Evolutionary conservation across 2,329 filamentous ascomycete genomes (phyloP), one percentile per base, ranked within the genome.

Genomic region (Albophoma yamanashiensis): DNA sequence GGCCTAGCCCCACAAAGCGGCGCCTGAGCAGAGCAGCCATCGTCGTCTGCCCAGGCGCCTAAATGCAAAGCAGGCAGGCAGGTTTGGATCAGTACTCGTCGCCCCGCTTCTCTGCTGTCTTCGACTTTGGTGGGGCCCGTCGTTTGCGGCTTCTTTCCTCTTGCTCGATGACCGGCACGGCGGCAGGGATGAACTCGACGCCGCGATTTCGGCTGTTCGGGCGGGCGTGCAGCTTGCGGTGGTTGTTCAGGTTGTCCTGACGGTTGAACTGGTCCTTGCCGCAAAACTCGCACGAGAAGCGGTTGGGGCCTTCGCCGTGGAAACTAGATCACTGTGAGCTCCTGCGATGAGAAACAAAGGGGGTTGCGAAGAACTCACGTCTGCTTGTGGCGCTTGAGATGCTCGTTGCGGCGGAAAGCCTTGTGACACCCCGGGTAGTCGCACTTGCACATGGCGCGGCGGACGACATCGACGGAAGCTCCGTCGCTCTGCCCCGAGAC

Each of bases 321-420:
- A 71, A 74, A 55, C 72, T 73, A 53, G 15, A 57, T 3, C 8
- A 11, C 38, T 50, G 17, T 55, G 45, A 59, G 45, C 57, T 55
- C 4, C 20, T 34, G 34, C 17, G 14, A 4, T 39, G 34, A 55
- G 11, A 43, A 2, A 38, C 27, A 45, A n/a, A n/a, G n/a, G 14
- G 11, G 38, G 38, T 2, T 12, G 11, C 2, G 25, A 40, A n/a
- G 25, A 40, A 75, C 79, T 73, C 66, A 83, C 80, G 78, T 79
- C 58, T 75, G 75, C 58, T 78, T 74, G 66, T 84, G 82, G 36
- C 82, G 75, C 71, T 83, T 84, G 22, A 83, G 70, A 62, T 84
- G 82, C 68, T 84, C 82, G 31, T 78, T 78, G 59, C 81, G 74
- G 64, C 79, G 78, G 62, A 80, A 82, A 0, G 75, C 75, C 64